These are phyloP conservation scores for Cicer yamashitae DNA, from an alignment of 306 rosid species.

Conservation along the genomic window DNA sequence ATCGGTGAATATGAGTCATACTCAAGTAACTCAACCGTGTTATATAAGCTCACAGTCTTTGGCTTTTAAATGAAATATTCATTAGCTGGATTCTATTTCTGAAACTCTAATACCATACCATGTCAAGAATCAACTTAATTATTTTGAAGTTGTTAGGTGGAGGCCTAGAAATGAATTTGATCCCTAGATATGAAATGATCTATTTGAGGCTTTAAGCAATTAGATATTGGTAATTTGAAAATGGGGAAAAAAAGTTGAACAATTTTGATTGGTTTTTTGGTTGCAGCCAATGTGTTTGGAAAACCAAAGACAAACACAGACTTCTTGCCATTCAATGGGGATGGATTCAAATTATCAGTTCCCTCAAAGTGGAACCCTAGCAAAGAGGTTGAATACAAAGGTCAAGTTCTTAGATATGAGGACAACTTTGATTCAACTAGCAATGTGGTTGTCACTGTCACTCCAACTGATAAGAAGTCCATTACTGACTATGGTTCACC, in stretches of 20 bases:
- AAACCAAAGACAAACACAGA: constrained; percentile 93
- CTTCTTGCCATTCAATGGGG: constrained; percentile 72
- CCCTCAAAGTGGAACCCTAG: constrained; percentile 98
- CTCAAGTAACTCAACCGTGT: no score
- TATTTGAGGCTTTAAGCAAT: constrained; percentile 14
- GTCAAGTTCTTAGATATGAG: constrained; percentile 89
- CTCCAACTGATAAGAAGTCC: constrained; percentile 81
- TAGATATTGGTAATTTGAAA: not conserved
- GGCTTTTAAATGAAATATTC: no score
- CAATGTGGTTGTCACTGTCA: constrained; percentile 69
- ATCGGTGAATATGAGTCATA: no score
- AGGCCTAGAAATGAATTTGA: no score
- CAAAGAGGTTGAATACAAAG: constrained; percentile 83
- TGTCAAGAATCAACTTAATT: no score
- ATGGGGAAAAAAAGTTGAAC: not conserved
- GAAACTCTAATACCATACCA: no score
- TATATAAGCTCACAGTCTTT: no score
- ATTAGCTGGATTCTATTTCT: no score
- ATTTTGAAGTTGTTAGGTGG: no score
- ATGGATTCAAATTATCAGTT: constrained; percentile 80
- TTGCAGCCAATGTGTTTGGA: constrained; percentile 94
- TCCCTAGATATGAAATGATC: not conserved
- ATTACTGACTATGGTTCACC: constrained; percentile 89
- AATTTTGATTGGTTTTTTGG: constrained; percentile 30
- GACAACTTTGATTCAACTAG: constrained; percentile 83